Evolutionary conservation across 2,329 filamentous ascomycete genomes (phyloP), one percentile per base, ranked within the genome.

Genomic region (Didymella segeticola): DNA sequence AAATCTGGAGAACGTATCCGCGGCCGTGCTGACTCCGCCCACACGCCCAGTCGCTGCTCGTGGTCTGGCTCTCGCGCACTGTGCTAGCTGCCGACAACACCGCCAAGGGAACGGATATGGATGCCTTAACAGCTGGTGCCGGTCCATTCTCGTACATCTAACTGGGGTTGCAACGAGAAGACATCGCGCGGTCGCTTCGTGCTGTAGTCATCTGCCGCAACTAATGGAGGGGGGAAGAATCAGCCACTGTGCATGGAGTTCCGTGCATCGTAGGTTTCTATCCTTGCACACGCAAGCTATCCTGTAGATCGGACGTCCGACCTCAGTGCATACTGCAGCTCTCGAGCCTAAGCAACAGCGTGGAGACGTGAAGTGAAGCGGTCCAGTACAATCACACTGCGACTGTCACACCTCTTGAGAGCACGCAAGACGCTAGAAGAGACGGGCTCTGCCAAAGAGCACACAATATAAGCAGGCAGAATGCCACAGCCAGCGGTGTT

Each of bases 1-100:
- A 8, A 36, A 20, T n/a, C 14, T 54, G 34, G 39, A 49, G 39
- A 45, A 41, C 9, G 45, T 49, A 49, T 54, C 51, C 51, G 51
- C 51, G 51, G 51, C 51, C 45, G 51, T 49, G 51, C 51, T 34
- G 20, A 30, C 22, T 34, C 20, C 10, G 23, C 34, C 4, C 14
- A 8, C 3, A 45, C 5, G 25, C 27, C 29, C 34, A 34, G 33
- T 45, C n/a, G 3, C 19, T 19, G 19, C 27, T 34, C 26, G 17
- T 27, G 33, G 39, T 25, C 2, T 20, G 7, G 20, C 27, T 43
- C 22, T 41, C 41, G 41, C 33, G 45, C 27, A 36, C 4, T 12
- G 14, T 19, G 15, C 25, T 27, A 41, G 19, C 8, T 23, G 7
- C 10, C 14, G 6, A 9, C 17, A 14, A 27, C 1, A 8, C 23